Conservation (phyloP, 306 rosid genomes). For the Oxytropis ochrocephala region DNA sequence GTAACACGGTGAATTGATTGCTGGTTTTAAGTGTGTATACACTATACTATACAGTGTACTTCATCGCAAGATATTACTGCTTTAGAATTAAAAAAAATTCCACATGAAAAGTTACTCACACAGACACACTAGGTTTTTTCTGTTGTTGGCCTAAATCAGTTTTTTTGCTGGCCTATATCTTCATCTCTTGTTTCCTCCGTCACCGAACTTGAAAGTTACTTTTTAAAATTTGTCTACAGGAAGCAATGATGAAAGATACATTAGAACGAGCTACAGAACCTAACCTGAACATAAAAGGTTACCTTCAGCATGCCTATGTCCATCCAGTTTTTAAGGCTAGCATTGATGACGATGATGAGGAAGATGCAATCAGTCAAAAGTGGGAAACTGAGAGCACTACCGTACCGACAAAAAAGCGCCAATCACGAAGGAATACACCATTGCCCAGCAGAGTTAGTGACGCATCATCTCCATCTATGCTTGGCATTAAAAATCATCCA, state of each 20-base stretch:
- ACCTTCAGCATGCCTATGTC: conserved; percentile 60
- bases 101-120: background rate
- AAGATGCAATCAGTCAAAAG: conserved; percentile 19
- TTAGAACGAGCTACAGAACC: conserved; percentile 90
- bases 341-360: conserved; percentile 44
- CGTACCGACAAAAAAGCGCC: conserved; percentile 91
- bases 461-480: conserved; percentile 63
- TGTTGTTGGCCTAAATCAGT: background rate
- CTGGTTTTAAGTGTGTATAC: background rate
- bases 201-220: background rate
- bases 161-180: background rate
- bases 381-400: conserved; percentile 62
- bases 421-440: conserved; percentile 79
- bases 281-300: conserved; percentile 72
- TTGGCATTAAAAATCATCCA: conserved; percentile 17
- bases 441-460: conserved; percentile 73
- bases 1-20: background rate
- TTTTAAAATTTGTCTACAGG: conserved; percentile 37
- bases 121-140: background rate
- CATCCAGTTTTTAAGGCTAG: conserved; percentile 85
- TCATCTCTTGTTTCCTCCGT: background rate
- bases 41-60: too few relatives aligned
- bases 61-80: too few relatives aligned
- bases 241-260: conserved; percentile 96
- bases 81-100: too few relatives aligned